These are phyloP conservation scores for Exidia glandulosa DNA, from an alignment of 768 basidiomycete species.

Conservation along the genomic window DNA sequence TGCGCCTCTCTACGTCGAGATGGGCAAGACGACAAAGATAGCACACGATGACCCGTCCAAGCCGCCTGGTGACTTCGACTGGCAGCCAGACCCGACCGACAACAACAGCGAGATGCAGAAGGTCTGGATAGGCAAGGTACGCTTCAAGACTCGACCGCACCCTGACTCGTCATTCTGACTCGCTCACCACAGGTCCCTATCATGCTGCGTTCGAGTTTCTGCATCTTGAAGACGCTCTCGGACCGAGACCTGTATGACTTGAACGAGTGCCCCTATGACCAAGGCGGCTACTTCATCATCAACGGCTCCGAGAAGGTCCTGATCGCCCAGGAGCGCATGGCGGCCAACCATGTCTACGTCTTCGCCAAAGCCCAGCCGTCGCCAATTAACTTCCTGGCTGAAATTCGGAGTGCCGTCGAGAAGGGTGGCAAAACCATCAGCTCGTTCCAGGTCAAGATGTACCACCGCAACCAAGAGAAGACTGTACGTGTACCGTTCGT, in stretches of 20 bases:
- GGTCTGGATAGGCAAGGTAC: constrained; percentile 90
- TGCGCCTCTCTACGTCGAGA: constrained; percentile 89
- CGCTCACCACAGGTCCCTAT: constrained; percentile 66
- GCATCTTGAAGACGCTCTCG: constrained; percentile 70
- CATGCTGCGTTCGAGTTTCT: constrained; percentile 94
- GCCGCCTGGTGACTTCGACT: constrained; percentile 66
- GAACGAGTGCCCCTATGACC: constrained; percentile 98
- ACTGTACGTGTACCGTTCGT: constrained; percentile 41
- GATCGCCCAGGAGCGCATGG: constrained; percentile 99
- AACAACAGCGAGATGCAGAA: constrained; percentile 57
- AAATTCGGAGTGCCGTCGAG: constrained; percentile 95
- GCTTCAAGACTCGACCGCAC: neutral
- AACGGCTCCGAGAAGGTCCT: constrained; percentile 99
- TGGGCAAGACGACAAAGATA: constrained; percentile 74
- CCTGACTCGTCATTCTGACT: neutral
- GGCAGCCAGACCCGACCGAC: constrained; percentile 65
- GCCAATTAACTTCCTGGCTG: constrained; percentile 89
- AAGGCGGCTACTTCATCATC: constrained; percentile 98
- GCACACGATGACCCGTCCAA: constrained; percentile 77
- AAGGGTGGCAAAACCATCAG: constrained; percentile 97
- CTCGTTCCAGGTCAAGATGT: constrained; percentile 97
- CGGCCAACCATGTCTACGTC: constrained; percentile 97
- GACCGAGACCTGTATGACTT: constrained; percentile 80
- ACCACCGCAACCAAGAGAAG: constrained; percentile 80
- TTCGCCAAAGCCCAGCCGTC: constrained; percentile 97